Evolutionary conservation across 2,329 filamentous ascomycete species (phyloP).

Genomic region (Fusarium xylarioides): DNA sequence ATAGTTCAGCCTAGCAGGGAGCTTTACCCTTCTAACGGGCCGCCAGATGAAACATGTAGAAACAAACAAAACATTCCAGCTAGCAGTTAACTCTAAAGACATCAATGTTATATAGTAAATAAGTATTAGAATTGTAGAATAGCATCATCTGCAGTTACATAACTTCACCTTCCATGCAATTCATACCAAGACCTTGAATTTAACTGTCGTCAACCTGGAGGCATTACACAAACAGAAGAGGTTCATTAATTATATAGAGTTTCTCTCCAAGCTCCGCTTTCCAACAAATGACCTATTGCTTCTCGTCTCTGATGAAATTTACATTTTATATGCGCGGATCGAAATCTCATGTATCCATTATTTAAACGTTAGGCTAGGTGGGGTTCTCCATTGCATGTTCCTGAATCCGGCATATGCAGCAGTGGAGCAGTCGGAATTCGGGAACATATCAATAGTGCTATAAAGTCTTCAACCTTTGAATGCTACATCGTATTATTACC

Average conservation of each 20-base stretch:
- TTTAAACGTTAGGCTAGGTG: not conserved
- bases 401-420: not conserved
- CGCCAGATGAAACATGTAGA: not conserved
- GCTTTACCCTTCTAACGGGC: not conserved
- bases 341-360: not conserved
- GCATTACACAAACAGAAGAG: fast-evolving
- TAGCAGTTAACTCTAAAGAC: too few relatives aligned
- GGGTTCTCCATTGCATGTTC: not conserved
- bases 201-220: fast-evolving
- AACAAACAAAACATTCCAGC: not conserved
- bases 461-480: not conserved
- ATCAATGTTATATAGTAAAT: not conserved
- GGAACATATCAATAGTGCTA: too few relatives aligned
- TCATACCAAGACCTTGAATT: fast-evolving
- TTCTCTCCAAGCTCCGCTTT: not conserved
- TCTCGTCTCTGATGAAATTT: not conserved
- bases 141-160: not conserved
- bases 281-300: fast-evolving
- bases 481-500: not conserved
- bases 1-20: not conserved
- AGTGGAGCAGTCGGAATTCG: too few relatives aligned
- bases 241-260: not conserved
- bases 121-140: not conserved
- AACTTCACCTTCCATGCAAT: fast-evolving
- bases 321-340: not conserved